Conservation (phyloP, 2,329 filamentous ascomycete species). For the Ascocoryne sarcoides region DNA sequence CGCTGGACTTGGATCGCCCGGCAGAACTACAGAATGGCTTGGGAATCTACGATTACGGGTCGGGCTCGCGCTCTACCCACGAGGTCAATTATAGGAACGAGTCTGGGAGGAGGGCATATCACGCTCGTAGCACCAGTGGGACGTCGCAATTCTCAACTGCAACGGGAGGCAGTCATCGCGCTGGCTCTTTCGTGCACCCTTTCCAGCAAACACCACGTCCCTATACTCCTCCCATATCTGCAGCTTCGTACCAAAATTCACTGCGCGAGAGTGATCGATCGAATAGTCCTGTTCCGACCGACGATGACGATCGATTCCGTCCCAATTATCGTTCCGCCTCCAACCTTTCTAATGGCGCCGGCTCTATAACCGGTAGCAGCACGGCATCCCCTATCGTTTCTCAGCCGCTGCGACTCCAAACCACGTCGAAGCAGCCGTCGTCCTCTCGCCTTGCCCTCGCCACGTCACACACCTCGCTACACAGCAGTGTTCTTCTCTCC, state of each 20-base stretch:
- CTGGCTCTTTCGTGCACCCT: conserved; percentile 48
- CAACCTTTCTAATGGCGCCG: conserved; percentile 19
- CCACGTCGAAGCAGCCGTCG: conserved; percentile 20
- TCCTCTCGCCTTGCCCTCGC: conserved; percentile 22
- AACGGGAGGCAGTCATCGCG: conserved; percentile 40
- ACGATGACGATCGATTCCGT: conserved; percentile 25
- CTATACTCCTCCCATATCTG: conserved; percentile 42
- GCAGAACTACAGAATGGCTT: conserved; percentile 46
- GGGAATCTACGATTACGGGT: conserved; percentile 28
- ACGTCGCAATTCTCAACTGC: conserved; percentile 45
- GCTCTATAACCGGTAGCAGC: conserved; percentile 13
- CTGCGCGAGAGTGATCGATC: conserved; percentile 43
- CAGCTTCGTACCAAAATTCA: conserved; percentile 45
- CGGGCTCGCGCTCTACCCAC: conserved; percentile 21
- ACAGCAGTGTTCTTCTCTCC: conserved; percentile 7
- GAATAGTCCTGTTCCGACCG: conserved; percentile 26
- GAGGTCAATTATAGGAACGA: conserved; percentile 17
- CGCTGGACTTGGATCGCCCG: conserved; percentile 51
- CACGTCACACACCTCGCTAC: conserved; percentile 21
- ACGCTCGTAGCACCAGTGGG: conserved; percentile 50
- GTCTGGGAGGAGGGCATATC: conserved; percentile 27
- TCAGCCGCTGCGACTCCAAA: conserved; percentile 23
- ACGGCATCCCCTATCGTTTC: conserved; percentile 12
- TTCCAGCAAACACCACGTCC: conserved; percentile 56
- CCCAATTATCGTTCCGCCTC: conserved; percentile 20